Evolutionary conservation across 106 monocot genomes (phyloP).

Genomic region (Posidonia australis): DNA sequence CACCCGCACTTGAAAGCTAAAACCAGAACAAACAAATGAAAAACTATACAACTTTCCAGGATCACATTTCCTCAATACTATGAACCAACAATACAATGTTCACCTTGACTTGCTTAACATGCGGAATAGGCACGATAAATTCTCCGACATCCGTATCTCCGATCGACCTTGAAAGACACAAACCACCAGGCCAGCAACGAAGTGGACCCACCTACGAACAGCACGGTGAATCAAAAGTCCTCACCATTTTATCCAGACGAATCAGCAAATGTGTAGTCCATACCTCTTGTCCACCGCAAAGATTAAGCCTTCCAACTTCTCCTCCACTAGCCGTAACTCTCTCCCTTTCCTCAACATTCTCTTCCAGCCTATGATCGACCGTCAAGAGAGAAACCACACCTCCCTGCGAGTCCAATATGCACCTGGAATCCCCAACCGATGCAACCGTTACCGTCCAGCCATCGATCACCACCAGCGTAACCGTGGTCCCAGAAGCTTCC

Average conservation of each 20-base stretch:
- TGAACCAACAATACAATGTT: not conserved
- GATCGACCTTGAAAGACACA: slow-evolving; percentile 95
- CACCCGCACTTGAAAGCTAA: slow-evolving; percentile 78
- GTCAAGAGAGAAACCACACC: slow-evolving; percentile 71
- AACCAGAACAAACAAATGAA: slow-evolving; percentile 7
- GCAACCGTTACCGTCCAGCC: slow-evolving; percentile 89
- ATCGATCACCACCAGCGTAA: slow-evolving; percentile 80
- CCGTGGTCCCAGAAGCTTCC: slow-evolving; percentile 82
- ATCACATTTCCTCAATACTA: not conserved
- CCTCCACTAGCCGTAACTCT: slow-evolving; percentile 94
- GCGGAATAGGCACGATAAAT: slow-evolving; percentile 90
- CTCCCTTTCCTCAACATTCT: slow-evolving; percentile 88
- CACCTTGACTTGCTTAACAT: slow-evolving; percentile 99
- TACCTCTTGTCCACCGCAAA: slow-evolving; percentile 87
- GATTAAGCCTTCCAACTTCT: slow-evolving; percentile 85
- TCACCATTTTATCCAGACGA: not conserved
- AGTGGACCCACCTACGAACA: slow-evolving; percentile 71
- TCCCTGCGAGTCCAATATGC: slow-evolving; percentile 71
- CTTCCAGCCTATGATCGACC: slow-evolving; percentile 90
- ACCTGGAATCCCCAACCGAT: slow-evolving; percentile 91
- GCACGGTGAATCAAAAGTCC: not conserved
- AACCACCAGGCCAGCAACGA: slow-evolving; percentile 94
- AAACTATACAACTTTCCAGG: not conserved
- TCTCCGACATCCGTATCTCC: slow-evolving; percentile 97
- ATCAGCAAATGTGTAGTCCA: not conserved